phyloP scores from a whole-genome alignment of 305 asterid genomes.

The Fraxinus floribunda region DNA sequence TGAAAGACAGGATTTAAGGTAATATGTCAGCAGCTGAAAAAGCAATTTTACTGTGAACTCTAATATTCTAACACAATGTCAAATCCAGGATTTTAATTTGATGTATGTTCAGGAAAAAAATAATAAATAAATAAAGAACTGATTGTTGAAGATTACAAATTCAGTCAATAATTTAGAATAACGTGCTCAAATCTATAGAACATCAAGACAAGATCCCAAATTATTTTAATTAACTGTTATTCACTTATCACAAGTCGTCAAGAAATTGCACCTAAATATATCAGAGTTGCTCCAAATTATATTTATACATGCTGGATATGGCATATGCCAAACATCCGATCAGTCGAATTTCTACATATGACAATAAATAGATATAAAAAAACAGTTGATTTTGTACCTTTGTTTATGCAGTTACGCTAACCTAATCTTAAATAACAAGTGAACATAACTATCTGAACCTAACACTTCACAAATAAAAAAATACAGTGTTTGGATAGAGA shows the following conservation, averaged over 20 bases:
- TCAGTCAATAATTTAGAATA: not conserved
- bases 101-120: not conserved
- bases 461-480: not conserved
- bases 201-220: not conserved
- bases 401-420: not conserved
- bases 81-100: not conserved
- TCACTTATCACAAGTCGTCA: not conserved
- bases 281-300: not conserved
- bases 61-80: not conserved
- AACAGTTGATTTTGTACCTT: not conserved
- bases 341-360: not conserved
- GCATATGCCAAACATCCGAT: not conserved
- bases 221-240: constrained; percentile 1
- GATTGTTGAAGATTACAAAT: constrained; percentile 4
- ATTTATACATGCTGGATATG: not conserved
- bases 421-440: not conserved
- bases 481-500: not conserved
- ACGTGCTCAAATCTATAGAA: constrained; percentile 2
- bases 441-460: not conserved
- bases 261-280: not conserved
- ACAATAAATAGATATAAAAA: not conserved
- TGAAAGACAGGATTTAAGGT: constrained; percentile 17
- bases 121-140: not conserved
- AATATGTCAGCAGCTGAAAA: constrained; percentile 24
- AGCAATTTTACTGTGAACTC: constrained; percentile 1